Evolutionary conservation across 2,329 filamentous ascomycete genomes (phyloP).

Genomic region (Dactylellina leptospora): DNA sequence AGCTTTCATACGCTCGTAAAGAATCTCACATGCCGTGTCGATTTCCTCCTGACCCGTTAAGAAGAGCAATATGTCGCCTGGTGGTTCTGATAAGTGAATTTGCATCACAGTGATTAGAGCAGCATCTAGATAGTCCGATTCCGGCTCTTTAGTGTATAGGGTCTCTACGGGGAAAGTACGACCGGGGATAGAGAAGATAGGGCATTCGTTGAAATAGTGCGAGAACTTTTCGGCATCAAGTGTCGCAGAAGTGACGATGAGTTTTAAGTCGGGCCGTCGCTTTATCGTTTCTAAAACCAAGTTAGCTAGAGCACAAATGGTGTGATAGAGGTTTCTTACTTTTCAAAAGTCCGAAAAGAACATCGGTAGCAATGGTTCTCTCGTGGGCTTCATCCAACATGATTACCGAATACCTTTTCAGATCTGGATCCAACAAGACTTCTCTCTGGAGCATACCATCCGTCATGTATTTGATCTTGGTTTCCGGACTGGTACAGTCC

Average conservation of each 20-base stretch:
- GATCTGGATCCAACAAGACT: conserved; percentile 87
- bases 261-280: conserved; percentile 82
- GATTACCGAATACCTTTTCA: conserved; percentile 91
- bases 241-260: conserved; percentile 96
- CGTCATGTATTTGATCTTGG: conserved; percentile 99
- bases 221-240: conserved; percentile 98
- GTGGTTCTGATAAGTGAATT: conserved; percentile 90
- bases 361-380: conserved; percentile 92
- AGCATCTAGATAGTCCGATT: conserved; percentile 93
- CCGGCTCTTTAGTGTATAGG: conserved; percentile 92
- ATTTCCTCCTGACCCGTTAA: conserved; percentile 98
- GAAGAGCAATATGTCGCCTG: conserved; percentile 95
- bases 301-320: conserved; percentile 6
- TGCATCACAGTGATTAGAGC: conserved; percentile 98
- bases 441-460: conserved; percentile 98
- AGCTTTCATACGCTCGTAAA: conserved; percentile 96
- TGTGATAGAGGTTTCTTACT: conserved; percentile 24
- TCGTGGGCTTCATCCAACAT: conserved; percentile 99
- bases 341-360: conserved; percentile 91
- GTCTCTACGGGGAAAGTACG: conserved; percentile 95
- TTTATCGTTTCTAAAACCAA: conserved; percentile 75
- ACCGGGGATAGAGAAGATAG: conserved; percentile 95
- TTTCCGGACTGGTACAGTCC: conserved; percentile 85
- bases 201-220: conserved; percentile 92
- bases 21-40: conserved; percentile 89